Evolutionary conservation across 2,329 filamentous ascomycete genomes (phyloP).

Genomic region (Colletotrichum orbiculare): DNA sequence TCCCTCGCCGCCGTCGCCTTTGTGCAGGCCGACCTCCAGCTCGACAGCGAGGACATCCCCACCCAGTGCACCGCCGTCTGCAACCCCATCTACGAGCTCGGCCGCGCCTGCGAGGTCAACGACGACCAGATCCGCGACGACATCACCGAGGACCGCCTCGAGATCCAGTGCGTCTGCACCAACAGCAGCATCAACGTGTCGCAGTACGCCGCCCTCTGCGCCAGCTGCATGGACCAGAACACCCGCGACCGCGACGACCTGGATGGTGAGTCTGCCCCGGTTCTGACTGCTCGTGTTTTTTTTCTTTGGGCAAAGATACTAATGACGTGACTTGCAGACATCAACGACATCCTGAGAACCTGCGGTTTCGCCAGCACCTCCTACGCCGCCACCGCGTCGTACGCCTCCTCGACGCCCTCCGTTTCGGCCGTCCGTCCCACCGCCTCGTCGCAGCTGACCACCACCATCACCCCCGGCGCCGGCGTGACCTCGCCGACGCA

Average conservation of each 20-base stretch:
- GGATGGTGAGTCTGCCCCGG: slow-evolving; percentile 33
- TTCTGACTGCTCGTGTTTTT: background rate
- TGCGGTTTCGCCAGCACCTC: slow-evolving; percentile 38
- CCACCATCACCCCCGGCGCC: slow-evolving; percentile 33
- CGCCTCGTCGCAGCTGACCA: slow-evolving; percentile 36
- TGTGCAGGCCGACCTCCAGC: slow-evolving; percentile 34
- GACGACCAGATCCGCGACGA: slow-evolving; percentile 43
- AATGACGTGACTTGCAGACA: slow-evolving; percentile 18
- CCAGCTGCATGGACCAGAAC: slow-evolving; percentile 39
- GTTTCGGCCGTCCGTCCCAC: slow-evolving; percentile 35
- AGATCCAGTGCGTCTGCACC: slow-evolving; percentile 54
- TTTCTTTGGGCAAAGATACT: background rate
- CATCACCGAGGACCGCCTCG: slow-evolving; percentile 49
- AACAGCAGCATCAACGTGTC: slow-evolving; percentile 54
- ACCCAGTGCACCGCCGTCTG: slow-evolving; percentile 37
- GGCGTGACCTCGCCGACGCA: slow-evolving; percentile 28
- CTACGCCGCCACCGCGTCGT: slow-evolving; percentile 33
- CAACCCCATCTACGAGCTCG: slow-evolving; percentile 36
- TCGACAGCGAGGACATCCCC: slow-evolving; percentile 39
- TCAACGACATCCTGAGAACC: slow-evolving; percentile 38
- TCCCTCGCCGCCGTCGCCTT: slow-evolving; percentile 30
- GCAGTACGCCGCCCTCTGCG: slow-evolving; percentile 45
- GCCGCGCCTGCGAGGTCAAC: slow-evolving; percentile 36
- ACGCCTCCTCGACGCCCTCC: slow-evolving; percentile 29
- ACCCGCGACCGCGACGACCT: slow-evolving; percentile 35